Base-by-base conservation (phyloP, 2,329 filamentous ascomycete species). In the Leptographium radiaticola region DNA sequence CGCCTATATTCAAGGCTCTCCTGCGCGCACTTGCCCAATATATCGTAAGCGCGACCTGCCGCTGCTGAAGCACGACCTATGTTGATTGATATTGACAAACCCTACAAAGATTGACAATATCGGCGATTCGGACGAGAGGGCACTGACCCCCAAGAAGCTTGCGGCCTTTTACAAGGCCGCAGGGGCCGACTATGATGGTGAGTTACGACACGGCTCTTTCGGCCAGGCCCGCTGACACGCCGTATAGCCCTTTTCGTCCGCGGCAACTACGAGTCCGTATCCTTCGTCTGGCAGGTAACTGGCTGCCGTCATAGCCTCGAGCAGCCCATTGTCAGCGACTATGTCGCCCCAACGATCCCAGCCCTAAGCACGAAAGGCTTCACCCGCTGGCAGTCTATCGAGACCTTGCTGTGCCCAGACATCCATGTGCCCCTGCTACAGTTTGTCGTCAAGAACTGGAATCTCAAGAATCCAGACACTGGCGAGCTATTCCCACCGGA, bases 351-450 rank as follows among this genome's bases (percentile, higher is more conserved):
- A 0, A 82, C 79, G 0, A 78, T 96, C 44, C 93, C 93, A 0
- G 87, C 89, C 15, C 71, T 98, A 54, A 94, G 91, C 39, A 75
- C 78, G 0, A 80, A 81, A 63, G 93, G 93, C 43, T 98, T 95
- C 67, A 87, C 91, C 45, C 83, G 88, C 66, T 98, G 91, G 91
- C 86, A 95, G 71, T 89, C 87, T 0, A 86, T 97, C 53, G 89
- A 97, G 70, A 77, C 95, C 25, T 73, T 97, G 39, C 77, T 97
- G 2, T 87, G 84, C 2, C 93, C 93, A 0, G 85, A 93, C 60
- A 87, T 94, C 62, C 90, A 97, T 70, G 86, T 89, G 1, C 81
- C 81, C 0, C 91, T 89, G 62, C 68, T 98, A 30, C 88, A 93
- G 62, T 83, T 80, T 62, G 88, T 89, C 0, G 86, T 95, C 4